A percentile compares a stretch with the other conserved stretches of the same genome.
Evolutionary conservation across 176 grass and related monocot genomes (phyloP).

Genomic region (Pharus latifolius): DNA sequence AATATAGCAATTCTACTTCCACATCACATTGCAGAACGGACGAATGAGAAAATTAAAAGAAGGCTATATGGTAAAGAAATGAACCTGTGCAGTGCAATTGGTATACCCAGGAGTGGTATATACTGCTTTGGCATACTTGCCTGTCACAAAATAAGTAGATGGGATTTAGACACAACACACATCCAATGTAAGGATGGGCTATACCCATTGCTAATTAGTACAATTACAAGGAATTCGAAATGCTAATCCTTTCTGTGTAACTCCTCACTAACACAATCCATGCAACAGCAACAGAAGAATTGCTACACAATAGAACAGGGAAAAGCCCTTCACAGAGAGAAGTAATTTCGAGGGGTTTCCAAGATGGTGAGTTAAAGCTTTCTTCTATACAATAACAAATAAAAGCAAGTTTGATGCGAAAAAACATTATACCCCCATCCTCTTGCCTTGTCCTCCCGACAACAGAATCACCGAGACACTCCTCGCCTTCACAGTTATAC

Average conservation of each 20-base stretch:
- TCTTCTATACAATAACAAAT: too few relatives aligned
- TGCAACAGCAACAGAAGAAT: neutral
- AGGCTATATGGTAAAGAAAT: neutral
- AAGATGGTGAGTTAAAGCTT: too few relatives aligned
- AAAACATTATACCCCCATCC: constrained; percentile 67
- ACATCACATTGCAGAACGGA: neutral
- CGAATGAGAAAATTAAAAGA: neutral
- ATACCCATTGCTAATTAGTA: neutral
- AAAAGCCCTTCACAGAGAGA: too few relatives aligned
- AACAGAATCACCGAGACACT: constrained; percentile 90
- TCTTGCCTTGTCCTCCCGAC: constrained; percentile 76
- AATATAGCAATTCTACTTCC: constrained; percentile 9
- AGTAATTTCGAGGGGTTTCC: too few relatives aligned
- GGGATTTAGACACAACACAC: neutral
- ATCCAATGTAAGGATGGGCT: neutral
- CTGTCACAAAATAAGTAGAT: constrained; percentile 30
- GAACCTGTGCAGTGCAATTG: constrained; percentile 92
- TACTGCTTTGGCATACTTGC: constrained; percentile 98
- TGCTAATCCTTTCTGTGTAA: too few relatives aligned
- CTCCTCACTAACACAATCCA: neutral
- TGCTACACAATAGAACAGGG: too few relatives aligned
- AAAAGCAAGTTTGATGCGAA: neutral
- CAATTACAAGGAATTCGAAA: too few relatives aligned
- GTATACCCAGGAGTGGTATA: constrained; percentile 64
- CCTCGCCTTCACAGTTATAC: constrained; percentile 52